Conservation (phyloP, 2,329 filamentous ascomycete genomes). For the Parastagonospora avenae region DNA sequence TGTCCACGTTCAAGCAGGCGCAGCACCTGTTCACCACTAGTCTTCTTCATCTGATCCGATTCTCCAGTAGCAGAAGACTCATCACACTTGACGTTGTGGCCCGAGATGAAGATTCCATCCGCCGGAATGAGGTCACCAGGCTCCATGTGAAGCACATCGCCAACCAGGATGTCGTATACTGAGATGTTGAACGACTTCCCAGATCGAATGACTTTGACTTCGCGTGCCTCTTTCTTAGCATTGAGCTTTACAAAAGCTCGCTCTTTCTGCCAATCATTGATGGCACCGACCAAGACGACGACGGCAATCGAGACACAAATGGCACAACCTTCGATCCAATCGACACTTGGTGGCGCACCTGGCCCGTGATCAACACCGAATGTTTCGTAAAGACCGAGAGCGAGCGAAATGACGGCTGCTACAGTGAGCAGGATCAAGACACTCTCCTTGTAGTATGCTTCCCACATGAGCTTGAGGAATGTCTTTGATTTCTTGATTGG, state of each 20-base stretch:
- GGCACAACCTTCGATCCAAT: conserved; percentile 82
- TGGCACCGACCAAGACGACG: conserved; percentile 75
- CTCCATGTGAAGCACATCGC: conserved; percentile 71
- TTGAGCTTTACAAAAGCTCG: conserved; percentile 79
- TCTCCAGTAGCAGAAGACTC: conserved; percentile 75
- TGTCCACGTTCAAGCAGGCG: conserved; percentile 64
- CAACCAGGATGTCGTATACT: conserved; percentile 68
- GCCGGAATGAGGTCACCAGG: conserved; percentile 72
- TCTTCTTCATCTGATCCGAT: conserved; percentile 72
- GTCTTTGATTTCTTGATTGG: conserved; percentile 72
- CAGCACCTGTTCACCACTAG: conserved; percentile 67
- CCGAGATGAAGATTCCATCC: conserved; percentile 70
- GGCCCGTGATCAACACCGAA: conserved; percentile 61
- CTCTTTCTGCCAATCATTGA: conserved; percentile 83
- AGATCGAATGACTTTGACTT: conserved; percentile 76
- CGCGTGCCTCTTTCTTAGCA: conserved; percentile 75
- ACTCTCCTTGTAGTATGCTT: conserved; percentile 77
- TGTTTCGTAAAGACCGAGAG: conserved; percentile 74
- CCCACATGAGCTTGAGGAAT: conserved; percentile 74
- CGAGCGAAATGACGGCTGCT: conserved; percentile 72
- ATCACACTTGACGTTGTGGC: conserved; percentile 70
- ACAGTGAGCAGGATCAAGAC: conserved; percentile 61
- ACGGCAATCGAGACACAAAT: conserved; percentile 78
- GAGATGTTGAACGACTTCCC: conserved; percentile 69
- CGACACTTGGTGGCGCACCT: conserved; percentile 59